A percentile compares a stretch with the other conserved stretches of the same genome.
phyloP scores from a whole-genome alignment of 148 eudicot genomes.

The Diospyros lotus region DNA sequence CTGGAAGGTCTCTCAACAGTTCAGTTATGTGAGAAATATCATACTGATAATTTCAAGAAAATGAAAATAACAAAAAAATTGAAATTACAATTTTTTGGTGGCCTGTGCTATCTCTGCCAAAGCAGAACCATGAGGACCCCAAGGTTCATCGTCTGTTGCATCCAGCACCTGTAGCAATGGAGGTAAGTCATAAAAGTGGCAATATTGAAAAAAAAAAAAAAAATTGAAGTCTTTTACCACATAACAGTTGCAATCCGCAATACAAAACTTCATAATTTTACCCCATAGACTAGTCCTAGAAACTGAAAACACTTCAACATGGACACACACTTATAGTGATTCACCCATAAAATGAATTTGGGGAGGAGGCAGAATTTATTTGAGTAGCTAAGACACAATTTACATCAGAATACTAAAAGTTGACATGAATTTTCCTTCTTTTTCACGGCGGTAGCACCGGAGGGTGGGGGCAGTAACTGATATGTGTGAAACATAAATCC shows the following conservation, averaged over 20 bases:
- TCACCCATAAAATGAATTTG: not conserved
- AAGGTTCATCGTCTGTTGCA: slow-evolving; percentile 94
- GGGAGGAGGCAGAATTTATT: not conserved
- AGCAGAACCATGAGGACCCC: slow-evolving; percentile 98
- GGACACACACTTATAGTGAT: not conserved
- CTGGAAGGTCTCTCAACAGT: slow-evolving; percentile 37
- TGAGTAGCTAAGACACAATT: not conserved
- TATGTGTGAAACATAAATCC: not conserved
- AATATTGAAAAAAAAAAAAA: not conserved
- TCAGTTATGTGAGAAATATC: slow-evolving; percentile 2
- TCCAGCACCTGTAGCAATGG: slow-evolving; percentile 60
- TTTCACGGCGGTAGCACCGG: too few relatives aligned
- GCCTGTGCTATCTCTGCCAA: slow-evolving; percentile 89
- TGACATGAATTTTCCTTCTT: too few relatives aligned
- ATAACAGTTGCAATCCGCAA: too few relatives aligned
- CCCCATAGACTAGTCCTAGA: not conserved
- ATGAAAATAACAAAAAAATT: slow-evolving; percentile 12
- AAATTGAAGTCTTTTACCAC: too few relatives aligned
- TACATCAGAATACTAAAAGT: too few relatives aligned
- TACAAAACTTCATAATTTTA: not conserved
- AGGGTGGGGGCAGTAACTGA: too few relatives aligned
- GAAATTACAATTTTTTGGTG: slow-evolving; percentile 73
- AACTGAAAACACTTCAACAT: not conserved
- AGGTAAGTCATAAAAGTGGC: not conserved
- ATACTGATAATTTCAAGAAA: slow-evolving; percentile 4